A percentile compares a stretch with the other conserved stretches of the same genome.
Evolutionary conservation across 306 rosid species (phyloP).

Genomic region (Medicago arabica): DNA sequence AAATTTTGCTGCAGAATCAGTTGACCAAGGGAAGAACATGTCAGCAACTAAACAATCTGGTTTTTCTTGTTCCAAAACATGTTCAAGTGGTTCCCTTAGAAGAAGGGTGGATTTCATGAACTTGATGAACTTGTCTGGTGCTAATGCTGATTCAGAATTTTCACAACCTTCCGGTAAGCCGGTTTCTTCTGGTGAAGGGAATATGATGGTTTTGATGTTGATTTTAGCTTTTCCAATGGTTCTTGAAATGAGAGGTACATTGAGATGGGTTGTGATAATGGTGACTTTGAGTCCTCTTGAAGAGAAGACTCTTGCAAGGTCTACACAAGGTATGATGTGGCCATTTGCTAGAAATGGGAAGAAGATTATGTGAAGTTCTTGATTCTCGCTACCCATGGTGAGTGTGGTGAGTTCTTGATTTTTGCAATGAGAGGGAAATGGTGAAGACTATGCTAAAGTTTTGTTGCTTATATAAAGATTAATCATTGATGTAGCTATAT

Average conservation of each 20-base stretch:
- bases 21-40: slow-evolving; percentile 55
- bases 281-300: slow-evolving; percentile 38
- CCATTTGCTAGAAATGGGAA: slow-evolving; percentile 48
- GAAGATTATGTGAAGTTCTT: slow-evolving; percentile 40
- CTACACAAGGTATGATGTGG: slow-evolving; percentile 45
- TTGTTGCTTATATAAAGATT: not conserved
- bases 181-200: slow-evolving; percentile 43
- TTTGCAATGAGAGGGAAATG: not conserved
- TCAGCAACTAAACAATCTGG: slow-evolving; percentile 64
- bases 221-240: slow-evolving; percentile 39
- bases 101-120: slow-evolving; percentile 44
- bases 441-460: not conserved
- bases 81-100: slow-evolving; percentile 51
- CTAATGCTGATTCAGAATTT: slow-evolving; percentile 27
- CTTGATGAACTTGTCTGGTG: slow-evolving; percentile 32
- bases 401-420: not conserved
- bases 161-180: slow-evolving; percentile 66
- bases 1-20: slow-evolving; percentile 54
- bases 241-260: slow-evolving; percentile 43
- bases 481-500: not conserved
- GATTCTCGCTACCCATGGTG: slow-evolving; percentile 31
- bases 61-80: slow-evolving; percentile 37
- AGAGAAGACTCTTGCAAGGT: slow-evolving; percentile 46
- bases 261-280: slow-evolving; percentile 44
- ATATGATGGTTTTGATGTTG: slow-evolving; percentile 31